Evolutionary conservation across 345 rosid genomes (phyloP).

Genomic region (Eucalyptus tenuipes): DNA sequence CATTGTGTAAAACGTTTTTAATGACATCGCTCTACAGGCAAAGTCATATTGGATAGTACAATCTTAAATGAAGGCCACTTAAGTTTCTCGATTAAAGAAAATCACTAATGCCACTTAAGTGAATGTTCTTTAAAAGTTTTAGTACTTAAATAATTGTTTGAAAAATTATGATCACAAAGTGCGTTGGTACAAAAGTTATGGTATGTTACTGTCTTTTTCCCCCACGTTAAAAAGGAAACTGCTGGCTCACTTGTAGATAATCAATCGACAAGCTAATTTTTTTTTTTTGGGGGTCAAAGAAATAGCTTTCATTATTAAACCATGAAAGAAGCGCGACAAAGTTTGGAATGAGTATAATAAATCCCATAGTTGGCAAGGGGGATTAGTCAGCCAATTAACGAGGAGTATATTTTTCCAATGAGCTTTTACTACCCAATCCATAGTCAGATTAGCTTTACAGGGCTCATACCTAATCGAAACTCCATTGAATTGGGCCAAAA

Average conservation of each 20-base stretch:
- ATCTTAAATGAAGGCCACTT: background rate
- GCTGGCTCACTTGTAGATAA: background rate
- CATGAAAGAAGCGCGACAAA: background rate
- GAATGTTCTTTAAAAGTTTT: background rate
- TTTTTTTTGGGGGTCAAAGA: background rate
- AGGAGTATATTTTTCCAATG: background rate
- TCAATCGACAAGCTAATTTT: background rate
- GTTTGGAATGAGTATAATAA: no score
- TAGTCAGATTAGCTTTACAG: no score
- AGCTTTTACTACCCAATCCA: background rate
- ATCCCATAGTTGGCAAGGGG: accelerated
- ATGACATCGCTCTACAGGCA: background rate
- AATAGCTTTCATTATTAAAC: background rate
- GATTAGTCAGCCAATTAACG: background rate
- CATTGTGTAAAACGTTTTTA: accelerated
- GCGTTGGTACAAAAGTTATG: background rate
- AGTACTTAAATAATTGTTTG: background rate
- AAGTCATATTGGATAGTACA: background rate
- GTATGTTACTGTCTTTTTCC: accelerated
- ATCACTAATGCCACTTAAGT: accelerated
- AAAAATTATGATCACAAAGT: background rate
- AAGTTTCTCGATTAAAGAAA: background rate
- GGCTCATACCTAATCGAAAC: no score
- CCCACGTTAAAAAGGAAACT: background rate
- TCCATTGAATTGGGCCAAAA: no score